Conservation (phyloP, 805 yeast genomes). For the Kodamaea nitidulidarum region DNA sequence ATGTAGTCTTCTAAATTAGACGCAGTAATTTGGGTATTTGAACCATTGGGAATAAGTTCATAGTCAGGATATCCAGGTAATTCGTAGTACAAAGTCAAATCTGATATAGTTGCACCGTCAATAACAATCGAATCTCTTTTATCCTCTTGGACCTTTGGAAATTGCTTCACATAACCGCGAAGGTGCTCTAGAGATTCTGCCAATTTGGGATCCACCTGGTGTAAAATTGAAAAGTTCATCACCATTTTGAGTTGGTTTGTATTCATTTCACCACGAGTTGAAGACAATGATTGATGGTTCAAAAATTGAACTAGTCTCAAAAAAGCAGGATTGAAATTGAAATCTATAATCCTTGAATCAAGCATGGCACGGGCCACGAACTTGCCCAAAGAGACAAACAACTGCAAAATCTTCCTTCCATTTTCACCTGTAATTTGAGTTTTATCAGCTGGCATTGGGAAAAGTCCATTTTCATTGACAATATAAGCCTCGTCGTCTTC, state of each 20-base stretch:
- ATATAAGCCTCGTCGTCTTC: slow-evolving; percentile 32
- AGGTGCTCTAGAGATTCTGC: slow-evolving; percentile 56
- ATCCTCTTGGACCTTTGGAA: slow-evolving; percentile 12
- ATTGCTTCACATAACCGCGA: slow-evolving; percentile 35
- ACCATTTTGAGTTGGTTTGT: slow-evolving; percentile 18
- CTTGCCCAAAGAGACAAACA: slow-evolving; percentile 69
- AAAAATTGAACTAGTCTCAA: slow-evolving; percentile 52
- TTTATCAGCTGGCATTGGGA: slow-evolving; percentile 61
- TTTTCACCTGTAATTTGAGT: slow-evolving; percentile 22
- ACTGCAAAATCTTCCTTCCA: slow-evolving; percentile 41
- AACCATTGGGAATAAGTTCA: slow-evolving; percentile 58
- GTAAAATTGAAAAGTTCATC: slow-evolving; percentile 36
- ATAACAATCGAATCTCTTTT: slow-evolving; percentile 16
- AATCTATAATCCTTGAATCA: slow-evolving; percentile 85
- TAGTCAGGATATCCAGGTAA: slow-evolving; percentile 72
- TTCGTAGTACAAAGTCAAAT: slow-evolving; percentile 59
- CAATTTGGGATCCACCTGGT: slow-evolving; percentile 53
- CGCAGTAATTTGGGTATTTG: slow-evolving; percentile 42
- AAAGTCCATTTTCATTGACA: slow-evolving; percentile 51
- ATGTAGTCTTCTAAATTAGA: slow-evolving; percentile 59
- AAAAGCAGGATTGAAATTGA: slow-evolving; percentile 68
- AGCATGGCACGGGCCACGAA: slow-evolving; percentile 83
- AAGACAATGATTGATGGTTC: slow-evolving; percentile 13
- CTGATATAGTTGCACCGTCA: slow-evolving; percentile 45
- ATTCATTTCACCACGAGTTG: slow-evolving; percentile 1